Evolutionary conservation across 2,329 filamentous ascomycete species (phyloP).

Genomic region (Arthrocladium fulminans): DNA sequence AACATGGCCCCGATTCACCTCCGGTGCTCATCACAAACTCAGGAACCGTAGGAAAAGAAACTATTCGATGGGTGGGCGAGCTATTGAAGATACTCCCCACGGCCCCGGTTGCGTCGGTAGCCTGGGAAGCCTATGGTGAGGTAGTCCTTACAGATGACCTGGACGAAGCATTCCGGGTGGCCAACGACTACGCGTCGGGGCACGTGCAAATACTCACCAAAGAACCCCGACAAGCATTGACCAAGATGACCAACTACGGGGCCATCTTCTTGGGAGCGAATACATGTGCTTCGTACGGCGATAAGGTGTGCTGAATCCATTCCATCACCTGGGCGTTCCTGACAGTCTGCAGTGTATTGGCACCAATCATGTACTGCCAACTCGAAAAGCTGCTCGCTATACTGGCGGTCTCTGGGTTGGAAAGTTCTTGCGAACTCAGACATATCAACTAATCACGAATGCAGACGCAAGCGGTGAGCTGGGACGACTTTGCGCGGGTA

Average conservation of each 20-base stretch:
- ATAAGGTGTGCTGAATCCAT: conserved; percentile 45
- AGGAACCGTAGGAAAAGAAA: conserved; percentile 30
- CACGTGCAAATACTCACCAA: conserved; percentile 45
- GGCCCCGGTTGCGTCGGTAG: conserved; percentile 34
- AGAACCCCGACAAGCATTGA: conserved; percentile 40
- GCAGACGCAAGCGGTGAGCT: conserved; percentile 40
- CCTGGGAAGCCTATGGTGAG: conserved; percentile 42
- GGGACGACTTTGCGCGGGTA: conserved; percentile 41
- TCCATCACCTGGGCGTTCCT: no score
- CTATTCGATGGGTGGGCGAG: conserved; percentile 31
- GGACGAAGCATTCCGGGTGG: conserved; percentile 37
- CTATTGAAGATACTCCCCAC: conserved; percentile 36
- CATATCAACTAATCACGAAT: conserved; percentile 43
- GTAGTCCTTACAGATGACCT: conserved; percentile 36
- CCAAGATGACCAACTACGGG: conserved; percentile 45
- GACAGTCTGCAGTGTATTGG: conserved; percentile 38
- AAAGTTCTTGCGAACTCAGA: conserved; percentile 46
- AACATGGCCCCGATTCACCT: conserved; percentile 46
- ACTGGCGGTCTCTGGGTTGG: conserved; percentile 49
- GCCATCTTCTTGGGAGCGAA: conserved; percentile 44
- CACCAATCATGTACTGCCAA: conserved; percentile 48
- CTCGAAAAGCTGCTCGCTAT: conserved; percentile 39
- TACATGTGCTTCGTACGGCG: conserved; percentile 47
- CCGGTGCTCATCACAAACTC: conserved; percentile 44
- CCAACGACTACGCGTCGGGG: conserved; percentile 42